phyloP scores from a whole-genome alignment of 2,329 filamentous ascomycete genomes.

The Penicillium psychrosexuale region DNA sequence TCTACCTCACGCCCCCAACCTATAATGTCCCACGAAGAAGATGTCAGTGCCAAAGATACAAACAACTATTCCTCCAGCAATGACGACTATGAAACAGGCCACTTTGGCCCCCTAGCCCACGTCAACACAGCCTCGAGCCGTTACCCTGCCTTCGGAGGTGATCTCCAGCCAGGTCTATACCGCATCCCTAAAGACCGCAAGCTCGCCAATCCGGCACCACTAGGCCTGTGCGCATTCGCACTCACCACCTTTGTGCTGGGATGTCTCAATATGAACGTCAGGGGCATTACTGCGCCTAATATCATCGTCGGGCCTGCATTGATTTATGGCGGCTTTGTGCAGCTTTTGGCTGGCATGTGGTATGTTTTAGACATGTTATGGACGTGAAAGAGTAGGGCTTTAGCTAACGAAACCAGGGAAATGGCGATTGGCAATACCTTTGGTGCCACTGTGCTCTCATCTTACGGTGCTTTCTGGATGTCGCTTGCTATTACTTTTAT shows the following conservation, averaged over 20 bases:
- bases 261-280: conserved; percentile 65
- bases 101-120: conserved; percentile 45
- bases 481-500: conserved; percentile 66
- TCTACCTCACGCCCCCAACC: background rate
- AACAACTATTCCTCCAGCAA: background rate
- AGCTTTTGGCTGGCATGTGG: conserved; percentile 79
- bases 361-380: conserved; percentile 36
- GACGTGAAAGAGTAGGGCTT: too few species aligned
- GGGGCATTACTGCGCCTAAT: conserved; percentile 57
- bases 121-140: conserved; percentile 39
- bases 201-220: conserved; percentile 70
- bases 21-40: conserved; percentile 5
- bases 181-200: conserved; percentile 59
- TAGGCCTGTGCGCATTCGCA: conserved; percentile 71
- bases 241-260: conserved; percentile 74
- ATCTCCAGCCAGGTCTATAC: conserved; percentile 65
- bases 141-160: conserved; percentile 61
- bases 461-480: conserved; percentile 78
- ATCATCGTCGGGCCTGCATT: conserved; percentile 65
- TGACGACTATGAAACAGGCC: background rate
- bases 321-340: conserved; percentile 69
- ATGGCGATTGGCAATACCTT: conserved; percentile 78
- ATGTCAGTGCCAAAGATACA: conserved; percentile 8
- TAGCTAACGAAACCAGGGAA: conserved; percentile 54
- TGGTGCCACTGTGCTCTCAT: conserved; percentile 70